A percentile compares a stretch with the other conserved stretches of the same genome.
Conservation (phyloP, 176 grass and related monocot species). For the Poa pratensis region DNA sequence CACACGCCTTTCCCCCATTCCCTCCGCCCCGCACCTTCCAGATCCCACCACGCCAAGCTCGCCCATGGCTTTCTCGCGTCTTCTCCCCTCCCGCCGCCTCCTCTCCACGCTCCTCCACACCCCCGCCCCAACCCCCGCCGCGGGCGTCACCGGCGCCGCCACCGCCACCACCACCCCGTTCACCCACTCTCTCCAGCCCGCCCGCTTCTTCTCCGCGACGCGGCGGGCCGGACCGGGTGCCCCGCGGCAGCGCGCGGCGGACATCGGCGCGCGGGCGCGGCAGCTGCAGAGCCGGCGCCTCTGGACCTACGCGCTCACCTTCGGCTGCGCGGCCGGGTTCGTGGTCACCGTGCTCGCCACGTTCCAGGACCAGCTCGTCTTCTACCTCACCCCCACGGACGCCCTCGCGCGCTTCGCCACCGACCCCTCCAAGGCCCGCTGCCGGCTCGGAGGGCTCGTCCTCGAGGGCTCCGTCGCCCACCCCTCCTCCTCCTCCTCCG, state of each 20-base stretch:
- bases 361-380: conserved; percentile 97
- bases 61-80: conserved; percentile 55
- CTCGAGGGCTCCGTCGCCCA: conserved; percentile 88
- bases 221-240: conserved; percentile 42
- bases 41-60: conserved; percentile 38
- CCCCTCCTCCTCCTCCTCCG: conserved; percentile 50
- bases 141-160: not conserved
- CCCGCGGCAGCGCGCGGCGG: conserved; percentile 50
- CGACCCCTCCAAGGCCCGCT: conserved; percentile 63
- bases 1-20: conserved; percentile 12
- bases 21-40: conserved; percentile 24
- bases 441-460: conserved; percentile 89
- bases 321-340: conserved; percentile 88
- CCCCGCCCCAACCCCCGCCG: conserved; percentile 22
- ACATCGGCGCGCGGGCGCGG: conserved; percentile 90
- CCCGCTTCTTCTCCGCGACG: conserved; percentile 42
- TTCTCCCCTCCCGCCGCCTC: conserved; percentile 54
- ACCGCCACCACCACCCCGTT: not conserved
- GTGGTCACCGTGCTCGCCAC: conserved; percentile 88
- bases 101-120: conserved; percentile 60
- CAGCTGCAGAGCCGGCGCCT: conserved; percentile 91
- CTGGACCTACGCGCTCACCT: conserved; percentile 93
- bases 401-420: conserved; percentile 66
- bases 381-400: conserved; percentile 88
- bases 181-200: conserved; percentile 7